Evolutionary conservation across 345 rosid species (phyloP).

Genomic region (Physaria fendleri): DNA sequence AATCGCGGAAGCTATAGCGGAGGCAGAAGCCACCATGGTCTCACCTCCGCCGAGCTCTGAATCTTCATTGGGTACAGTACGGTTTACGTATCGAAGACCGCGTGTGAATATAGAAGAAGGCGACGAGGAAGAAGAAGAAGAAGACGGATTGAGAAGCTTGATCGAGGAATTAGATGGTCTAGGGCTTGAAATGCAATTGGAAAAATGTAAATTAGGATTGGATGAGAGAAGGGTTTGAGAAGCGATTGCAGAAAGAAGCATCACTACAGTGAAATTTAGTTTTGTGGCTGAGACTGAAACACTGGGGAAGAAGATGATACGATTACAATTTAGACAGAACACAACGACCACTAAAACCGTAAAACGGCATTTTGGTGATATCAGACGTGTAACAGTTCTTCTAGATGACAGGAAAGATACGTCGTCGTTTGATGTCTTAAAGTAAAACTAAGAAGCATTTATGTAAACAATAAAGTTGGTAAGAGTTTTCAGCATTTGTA

Average conservation of each 20-base stretch:
- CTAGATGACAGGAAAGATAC: not conserved
- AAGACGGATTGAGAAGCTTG: constrained; percentile 28
- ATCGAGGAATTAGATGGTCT: constrained; percentile 27
- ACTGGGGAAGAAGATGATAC: constrained; percentile 16
- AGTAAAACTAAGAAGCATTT: not conserved
- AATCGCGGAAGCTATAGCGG: constrained; percentile 71
- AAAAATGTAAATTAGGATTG: constrained; percentile 25
- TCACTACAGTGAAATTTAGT: constrained; percentile 21
- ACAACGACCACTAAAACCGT: not conserved
- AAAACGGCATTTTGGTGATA: not conserved
- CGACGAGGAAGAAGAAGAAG: constrained; percentile 29
- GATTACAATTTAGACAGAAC: not conserved
- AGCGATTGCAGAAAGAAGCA: constrained; percentile 52
- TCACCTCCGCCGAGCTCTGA: constrained; percentile 13
- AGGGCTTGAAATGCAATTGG: constrained; percentile 19
- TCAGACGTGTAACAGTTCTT: not conserved
- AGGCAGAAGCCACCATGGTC: constrained; percentile 54
- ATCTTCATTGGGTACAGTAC: constrained; percentile 35
- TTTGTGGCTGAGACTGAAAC: constrained; percentile 32
- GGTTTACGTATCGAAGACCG: constrained; percentile 44
- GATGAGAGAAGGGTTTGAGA: constrained; percentile 30
- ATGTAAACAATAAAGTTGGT: not conserved
- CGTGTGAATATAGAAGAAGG: constrained; percentile 24
- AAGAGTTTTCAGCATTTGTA: constrained; percentile 33
- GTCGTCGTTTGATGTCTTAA: not conserved